phyloP scores from a whole-genome alignment of 108 stramenopile genomes.

The Mediolabrus comicus region DNA sequence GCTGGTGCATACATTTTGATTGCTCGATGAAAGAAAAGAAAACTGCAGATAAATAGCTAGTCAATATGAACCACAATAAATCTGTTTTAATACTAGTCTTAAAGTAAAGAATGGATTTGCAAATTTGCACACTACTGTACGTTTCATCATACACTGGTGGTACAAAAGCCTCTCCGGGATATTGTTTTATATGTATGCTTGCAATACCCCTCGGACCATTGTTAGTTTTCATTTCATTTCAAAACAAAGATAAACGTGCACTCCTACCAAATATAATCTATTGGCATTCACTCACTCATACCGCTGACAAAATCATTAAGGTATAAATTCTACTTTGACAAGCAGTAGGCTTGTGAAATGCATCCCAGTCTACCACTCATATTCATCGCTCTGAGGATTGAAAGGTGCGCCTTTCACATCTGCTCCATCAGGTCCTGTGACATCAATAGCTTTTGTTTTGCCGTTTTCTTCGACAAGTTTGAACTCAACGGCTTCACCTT shows the following conservation, averaged over 20 bases:
- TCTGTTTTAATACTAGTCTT: neutral
- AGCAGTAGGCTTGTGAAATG: neutral
- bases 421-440: slow-evolving; percentile 89
- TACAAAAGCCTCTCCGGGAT: slow-evolving; percentile 7
- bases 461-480: neutral
- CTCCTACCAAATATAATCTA: neutral
- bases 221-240: neutral
- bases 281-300: neutral
- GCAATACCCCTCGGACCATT: neutral
- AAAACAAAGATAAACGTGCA: neutral
- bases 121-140: slow-evolving; percentile 14
- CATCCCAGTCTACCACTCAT: slow-evolving; percentile 29
- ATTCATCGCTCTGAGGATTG: slow-evolving; percentile 28
- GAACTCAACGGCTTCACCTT: slow-evolving; percentile 27
- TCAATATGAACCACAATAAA: too few relatives aligned
- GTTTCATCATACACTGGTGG: slow-evolving; percentile 12
- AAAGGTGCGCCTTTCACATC: slow-evolving; percentile 75
- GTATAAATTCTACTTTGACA: neutral
- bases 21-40: too few relatives aligned
- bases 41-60: too few relatives aligned
- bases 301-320: neutral
- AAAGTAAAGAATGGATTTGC: slow-evolving; percentile 9
- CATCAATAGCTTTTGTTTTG: slow-evolving; percentile 64
- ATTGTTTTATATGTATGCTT: neutral
- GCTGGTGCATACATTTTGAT: too few relatives aligned